Conservation (phyloP, 106 monocot genomes). For the Allium sativum region DNA sequence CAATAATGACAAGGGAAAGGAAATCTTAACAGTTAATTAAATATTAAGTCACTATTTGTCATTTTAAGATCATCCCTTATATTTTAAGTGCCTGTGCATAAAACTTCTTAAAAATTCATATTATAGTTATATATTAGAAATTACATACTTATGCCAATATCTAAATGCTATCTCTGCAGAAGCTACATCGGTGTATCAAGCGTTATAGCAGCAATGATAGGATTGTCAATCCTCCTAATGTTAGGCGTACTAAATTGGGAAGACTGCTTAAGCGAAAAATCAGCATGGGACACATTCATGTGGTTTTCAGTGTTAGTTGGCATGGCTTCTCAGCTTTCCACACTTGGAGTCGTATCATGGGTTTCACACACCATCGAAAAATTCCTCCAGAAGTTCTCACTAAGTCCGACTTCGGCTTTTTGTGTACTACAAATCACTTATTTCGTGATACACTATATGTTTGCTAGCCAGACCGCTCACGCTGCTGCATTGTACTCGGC, state of each 20-base stretch:
- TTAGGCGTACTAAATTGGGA: conserved; percentile 83
- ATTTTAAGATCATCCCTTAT: neutral
- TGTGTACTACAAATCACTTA: conserved; percentile 67
- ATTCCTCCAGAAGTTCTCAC: conserved; percentile 57
- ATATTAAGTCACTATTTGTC: neutral
- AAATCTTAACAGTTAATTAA: neutral
- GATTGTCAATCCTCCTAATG: conserved; percentile 74
- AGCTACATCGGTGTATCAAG: conserved; percentile 60
- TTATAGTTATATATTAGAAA: too few species aligned
- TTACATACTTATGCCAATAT: neutral
- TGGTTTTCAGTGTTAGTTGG: conserved; percentile 97
- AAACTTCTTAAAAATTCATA: too few species aligned
- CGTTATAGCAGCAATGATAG: conserved; percentile 89
- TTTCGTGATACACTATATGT: conserved; percentile 84
- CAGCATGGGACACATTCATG: conserved; percentile 86
- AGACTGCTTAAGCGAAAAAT: conserved; percentile 81
- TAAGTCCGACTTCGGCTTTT: conserved; percentile 80
- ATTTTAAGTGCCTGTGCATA: too few species aligned
- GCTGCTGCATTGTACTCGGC: conserved; percentile 88
- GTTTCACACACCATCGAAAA: conserved; percentile 77
- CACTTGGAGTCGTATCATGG: conserved; percentile 67
- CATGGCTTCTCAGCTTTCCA: conserved; percentile 83
- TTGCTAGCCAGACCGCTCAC: conserved; percentile 97
- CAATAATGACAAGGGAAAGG: too few species aligned
- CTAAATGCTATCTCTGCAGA: conserved; percentile 13